Percentiles rank a stretch among this genome's conserved stretches.
Conservation (phyloP, 495 filamentous ascomycete species). For the Sphaerosporella brunnea region DNA sequence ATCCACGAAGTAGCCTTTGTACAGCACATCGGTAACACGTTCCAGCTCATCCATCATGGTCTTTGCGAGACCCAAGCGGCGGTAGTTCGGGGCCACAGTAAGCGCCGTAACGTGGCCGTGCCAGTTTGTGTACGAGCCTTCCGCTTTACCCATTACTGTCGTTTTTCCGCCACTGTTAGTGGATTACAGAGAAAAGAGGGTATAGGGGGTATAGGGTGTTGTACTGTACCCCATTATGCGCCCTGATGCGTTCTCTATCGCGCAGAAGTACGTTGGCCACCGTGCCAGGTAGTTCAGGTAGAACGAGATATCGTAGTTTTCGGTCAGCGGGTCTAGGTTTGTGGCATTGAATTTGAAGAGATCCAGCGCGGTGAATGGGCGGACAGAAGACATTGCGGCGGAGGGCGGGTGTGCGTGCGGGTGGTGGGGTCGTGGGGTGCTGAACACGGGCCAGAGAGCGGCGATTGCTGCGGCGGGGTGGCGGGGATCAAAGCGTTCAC, state of each 20-base stretch:
- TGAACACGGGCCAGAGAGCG: too few relatives aligned
- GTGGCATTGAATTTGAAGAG: slow-evolving; percentile 67
- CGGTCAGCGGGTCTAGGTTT: slow-evolving; percentile 81
- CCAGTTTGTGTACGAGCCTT: slow-evolving; percentile 85
- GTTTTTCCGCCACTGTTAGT: too few relatives aligned
- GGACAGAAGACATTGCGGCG: slow-evolving; percentile 43
- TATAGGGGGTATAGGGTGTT: slow-evolving; percentile 28
- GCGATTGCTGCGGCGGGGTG: too few relatives aligned
- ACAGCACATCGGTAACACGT: slow-evolving; percentile 48
- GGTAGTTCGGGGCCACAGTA: slow-evolving; percentile 72
- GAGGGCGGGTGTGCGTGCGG: neutral
- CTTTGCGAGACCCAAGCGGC: slow-evolving; percentile 70
- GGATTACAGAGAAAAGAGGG: too few relatives aligned
- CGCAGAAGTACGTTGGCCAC: slow-evolving; percentile 85
- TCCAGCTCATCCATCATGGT: slow-evolving; percentile 64
- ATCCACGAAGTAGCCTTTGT: slow-evolving; percentile 87
- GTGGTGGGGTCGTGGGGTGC: slow-evolving; percentile 4
- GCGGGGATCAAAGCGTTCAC: too few relatives aligned
- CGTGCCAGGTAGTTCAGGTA: slow-evolving; percentile 87
- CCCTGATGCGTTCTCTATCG: slow-evolving; percentile 61
- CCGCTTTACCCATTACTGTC: slow-evolving; percentile 90
- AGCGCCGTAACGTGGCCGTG: slow-evolving; percentile 95
- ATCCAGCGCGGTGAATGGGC: slow-evolving; percentile 52
- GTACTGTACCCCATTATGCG: slow-evolving; percentile 86
- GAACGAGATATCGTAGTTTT: slow-evolving; percentile 89